phyloP scores from a whole-genome alignment of 2,329 filamentous ascomycete species.

The Microsporum audouinii region DNA sequence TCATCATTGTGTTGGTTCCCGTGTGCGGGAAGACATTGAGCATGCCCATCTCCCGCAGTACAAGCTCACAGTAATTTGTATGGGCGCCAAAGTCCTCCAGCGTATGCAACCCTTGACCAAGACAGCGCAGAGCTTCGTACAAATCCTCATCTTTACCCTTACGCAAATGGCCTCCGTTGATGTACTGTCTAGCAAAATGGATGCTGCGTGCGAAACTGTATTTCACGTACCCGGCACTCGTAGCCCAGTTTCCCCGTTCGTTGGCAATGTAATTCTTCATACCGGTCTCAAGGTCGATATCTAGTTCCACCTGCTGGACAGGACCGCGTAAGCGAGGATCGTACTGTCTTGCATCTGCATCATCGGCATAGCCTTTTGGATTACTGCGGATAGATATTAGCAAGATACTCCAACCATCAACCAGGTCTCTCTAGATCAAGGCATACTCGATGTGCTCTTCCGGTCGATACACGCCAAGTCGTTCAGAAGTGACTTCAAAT shows the following conservation, averaged over 20 bases:
- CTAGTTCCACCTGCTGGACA: slow-evolving; percentile 57
- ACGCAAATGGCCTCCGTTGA: slow-evolving; percentile 46
- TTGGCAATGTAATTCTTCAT: slow-evolving; percentile 99
- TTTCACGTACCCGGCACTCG: slow-evolving; percentile 72
- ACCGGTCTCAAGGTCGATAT: slow-evolving; percentile 65
- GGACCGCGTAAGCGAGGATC: slow-evolving; percentile 74
- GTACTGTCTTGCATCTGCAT: slow-evolving; percentile 63
- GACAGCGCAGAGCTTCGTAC: slow-evolving; percentile 65
- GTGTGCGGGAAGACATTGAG: slow-evolving; percentile 62
- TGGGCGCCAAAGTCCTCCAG: slow-evolving; percentile 71
- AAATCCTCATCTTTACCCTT: slow-evolving; percentile 63
- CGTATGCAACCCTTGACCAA: slow-evolving; percentile 65
- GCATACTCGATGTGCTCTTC: slow-evolving; percentile 47
- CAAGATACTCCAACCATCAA: slow-evolving; percentile 35
- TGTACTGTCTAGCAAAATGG: slow-evolving; percentile 66
- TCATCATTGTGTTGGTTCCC: slow-evolving; percentile 55
- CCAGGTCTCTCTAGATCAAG: background rate
- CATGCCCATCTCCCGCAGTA: slow-evolving; percentile 59
- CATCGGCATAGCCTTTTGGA: slow-evolving; percentile 76
- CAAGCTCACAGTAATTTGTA: slow-evolving; percentile 73
- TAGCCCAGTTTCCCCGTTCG: slow-evolving; percentile 76
- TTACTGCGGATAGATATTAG: slow-evolving; percentile 44
- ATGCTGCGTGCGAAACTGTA: slow-evolving; percentile 63
- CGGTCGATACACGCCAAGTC: slow-evolving; percentile 67
- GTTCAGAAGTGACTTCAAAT: slow-evolving; percentile 71